Conservation (phyloP, 352 stramenopile species). For the Pythium guiyangense region DNA sequence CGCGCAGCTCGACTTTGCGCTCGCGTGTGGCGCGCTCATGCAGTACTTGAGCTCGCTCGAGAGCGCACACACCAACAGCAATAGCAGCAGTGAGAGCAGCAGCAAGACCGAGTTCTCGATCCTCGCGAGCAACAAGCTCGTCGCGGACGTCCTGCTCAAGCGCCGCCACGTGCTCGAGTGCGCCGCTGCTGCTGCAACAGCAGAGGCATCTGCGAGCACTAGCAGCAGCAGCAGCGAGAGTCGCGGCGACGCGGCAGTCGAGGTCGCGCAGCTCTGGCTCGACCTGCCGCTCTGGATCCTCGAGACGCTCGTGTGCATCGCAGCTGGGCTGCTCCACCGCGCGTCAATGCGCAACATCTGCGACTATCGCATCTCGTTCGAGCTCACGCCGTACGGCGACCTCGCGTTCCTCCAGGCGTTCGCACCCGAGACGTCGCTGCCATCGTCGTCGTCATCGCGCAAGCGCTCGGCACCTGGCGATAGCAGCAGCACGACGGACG, state of each 20-base stretch:
- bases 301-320: constrained; percentile 63
- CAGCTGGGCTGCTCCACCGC: constrained; percentile 62
- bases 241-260: constrained; percentile 11
- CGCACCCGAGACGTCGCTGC: constrained; percentile 37
- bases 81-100: constrained; percentile 2
- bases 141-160: constrained; percentile 40
- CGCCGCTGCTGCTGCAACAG: neutral
- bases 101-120: constrained; percentile 37
- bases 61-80: neutral
- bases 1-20: constrained; percentile 40
- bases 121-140: constrained; percentile 32
- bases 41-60: constrained; percentile 42
- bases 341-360: constrained; percentile 70
- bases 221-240: neutral
- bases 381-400: constrained; percentile 78
- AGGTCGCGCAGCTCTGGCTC: constrained; percentile 28
- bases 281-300: constrained; percentile 63
- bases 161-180: constrained; percentile 27
- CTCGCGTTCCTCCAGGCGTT: constrained; percentile 73
- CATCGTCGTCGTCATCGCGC: constrained; percentile 2
- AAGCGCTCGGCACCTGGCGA: neutral
- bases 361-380: constrained; percentile 77
- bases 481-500: constrained; percentile 2
- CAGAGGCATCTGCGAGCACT: neutral
- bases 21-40: constrained; percentile 34